phyloP scores from a whole-genome alignment of 1,284 basidiomycete genomes.

The Apiotrichum akiyoshidainum region DNA sequence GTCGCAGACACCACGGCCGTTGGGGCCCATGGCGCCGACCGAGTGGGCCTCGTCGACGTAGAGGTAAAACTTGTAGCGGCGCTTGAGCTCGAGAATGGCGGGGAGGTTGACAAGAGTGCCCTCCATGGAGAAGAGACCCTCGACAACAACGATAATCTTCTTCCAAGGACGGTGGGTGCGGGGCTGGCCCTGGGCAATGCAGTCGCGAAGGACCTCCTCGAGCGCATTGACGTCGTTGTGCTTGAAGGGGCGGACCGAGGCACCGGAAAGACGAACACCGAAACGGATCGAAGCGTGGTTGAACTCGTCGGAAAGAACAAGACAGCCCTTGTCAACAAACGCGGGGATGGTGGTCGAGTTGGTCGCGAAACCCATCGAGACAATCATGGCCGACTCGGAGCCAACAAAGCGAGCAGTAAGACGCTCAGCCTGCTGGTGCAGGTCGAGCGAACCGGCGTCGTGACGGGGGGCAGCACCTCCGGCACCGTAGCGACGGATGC shows the following conservation, averaged over 20 bases:
- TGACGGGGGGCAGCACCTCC: slow-evolving; percentile 73
- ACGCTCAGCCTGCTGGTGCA: slow-evolving; percentile 78
- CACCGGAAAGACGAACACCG: slow-evolving; percentile 84
- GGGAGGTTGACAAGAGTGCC: slow-evolving; percentile 88
- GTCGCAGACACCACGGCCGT: slow-evolving; percentile 90
- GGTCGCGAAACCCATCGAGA: slow-evolving; percentile 97
- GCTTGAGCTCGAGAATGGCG: slow-evolving; percentile 78
- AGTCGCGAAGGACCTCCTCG: slow-evolving; percentile 79
- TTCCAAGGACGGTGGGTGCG: slow-evolving; percentile 98
- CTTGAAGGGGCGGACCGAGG: slow-evolving; percentile 89
- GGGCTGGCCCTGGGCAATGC: slow-evolving; percentile 94
- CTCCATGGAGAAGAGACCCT: slow-evolving; percentile 98
- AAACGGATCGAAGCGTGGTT: slow-evolving; percentile 96
- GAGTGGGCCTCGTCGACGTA: slow-evolving; percentile 98
- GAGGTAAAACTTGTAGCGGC: slow-evolving; percentile 97
- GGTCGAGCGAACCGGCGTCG: slow-evolving; percentile 77
- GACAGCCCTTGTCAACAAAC: slow-evolving; percentile 81
- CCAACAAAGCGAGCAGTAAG: slow-evolving; percentile 89
- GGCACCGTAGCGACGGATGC: slow-evolving; percentile 74
- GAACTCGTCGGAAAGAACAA: slow-evolving; percentile 95
- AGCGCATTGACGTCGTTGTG: slow-evolving; percentile 90
- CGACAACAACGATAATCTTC: slow-evolving; percentile 93
- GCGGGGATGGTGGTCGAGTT: slow-evolving; percentile 96
- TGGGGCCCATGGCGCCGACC: slow-evolving; percentile 88
- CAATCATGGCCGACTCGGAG: slow-evolving; percentile 80